Evolutionary conservation across 345 rosid species (phyloP), one percentile per base, ranked within the genome.

Genomic region (Aquilaria malaccensis): DNA sequence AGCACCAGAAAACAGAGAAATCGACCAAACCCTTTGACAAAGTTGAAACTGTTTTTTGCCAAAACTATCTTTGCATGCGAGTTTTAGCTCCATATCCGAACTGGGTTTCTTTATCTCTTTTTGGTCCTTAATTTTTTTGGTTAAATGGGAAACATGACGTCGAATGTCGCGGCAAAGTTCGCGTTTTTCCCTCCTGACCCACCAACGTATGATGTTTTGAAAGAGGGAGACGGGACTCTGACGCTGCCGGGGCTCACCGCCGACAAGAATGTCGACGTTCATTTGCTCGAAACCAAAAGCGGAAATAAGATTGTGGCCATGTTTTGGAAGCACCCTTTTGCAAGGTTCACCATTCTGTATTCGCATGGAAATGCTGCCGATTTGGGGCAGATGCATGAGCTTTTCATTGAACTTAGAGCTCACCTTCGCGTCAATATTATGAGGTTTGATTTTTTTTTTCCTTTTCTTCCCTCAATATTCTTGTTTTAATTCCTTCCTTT

Each of bases 351-450:
- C 61, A 67, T 93, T 51, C 79, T 93, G 69, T 93, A 93, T 67
- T 93, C 98, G 1, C 98, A 93, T 67, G 98, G 98, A 60, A 93
- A 93, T 72, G 97, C 98, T 31, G 98, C 97, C 52, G 98, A 93
- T 67, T 84, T 94, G 62, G 99, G 99, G 15, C 97, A 90, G 71
- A 94, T 94, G 96, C 83, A 79, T 33, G 96, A 94, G 76, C 95
- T 90, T 56, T 94, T 94, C 84, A 79, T 88, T 56, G 97, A 90
- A 77, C 99, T 94, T 56, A 80, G 99, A 79, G 93, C 96, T 69
- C 97, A 90, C 72, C 82, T 94, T 33, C 82, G 95, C 9, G 85
- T 94, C 80, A 94, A 94, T 71, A 86, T 94, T 63, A 90, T 94
- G 99, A 81, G 99, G 99, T 89, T 58, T 37, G 30, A 2, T 60